These are phyloP conservation scores for Suhomyces panamericanus DNA, from an alignment of 1,139 yeast species.

Conservation along the genomic window DNA sequence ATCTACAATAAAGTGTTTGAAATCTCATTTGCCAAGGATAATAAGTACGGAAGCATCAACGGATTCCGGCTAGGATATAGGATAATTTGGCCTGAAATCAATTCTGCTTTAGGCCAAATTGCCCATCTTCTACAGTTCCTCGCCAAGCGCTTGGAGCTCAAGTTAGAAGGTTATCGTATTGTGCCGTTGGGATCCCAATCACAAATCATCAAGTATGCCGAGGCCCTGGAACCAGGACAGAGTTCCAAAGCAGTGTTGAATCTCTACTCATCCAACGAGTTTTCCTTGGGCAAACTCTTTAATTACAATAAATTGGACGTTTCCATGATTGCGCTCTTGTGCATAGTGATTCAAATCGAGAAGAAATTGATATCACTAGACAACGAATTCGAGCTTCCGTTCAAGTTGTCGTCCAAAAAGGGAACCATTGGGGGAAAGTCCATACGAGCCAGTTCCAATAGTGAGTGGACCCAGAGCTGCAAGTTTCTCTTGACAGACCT, in stretches of 20 bases:
- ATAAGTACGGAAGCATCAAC: constrained; percentile 84
- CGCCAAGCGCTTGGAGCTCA: constrained; percentile 54
- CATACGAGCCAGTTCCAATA: constrained; percentile 69
- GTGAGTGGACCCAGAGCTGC: constrained; percentile 91
- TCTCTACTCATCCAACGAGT: constrained; percentile 64
- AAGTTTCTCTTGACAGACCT: constrained; percentile 73
- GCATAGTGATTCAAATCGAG: constrained; percentile 60
- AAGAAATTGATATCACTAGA: constrained; percentile 49
- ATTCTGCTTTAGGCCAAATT: constrained; percentile 89
- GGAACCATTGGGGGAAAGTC: constrained; percentile 80
- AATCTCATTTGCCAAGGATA: constrained; percentile 66
- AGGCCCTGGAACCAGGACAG: constrained; percentile 7
- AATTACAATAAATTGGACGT: constrained; percentile 71
- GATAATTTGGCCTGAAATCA: constrained; percentile 88
- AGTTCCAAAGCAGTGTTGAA: constrained; percentile 36
- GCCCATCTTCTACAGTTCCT: constrained; percentile 69
- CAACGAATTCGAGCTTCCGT: constrained; percentile 69
- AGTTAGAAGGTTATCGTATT: constrained; percentile 59
- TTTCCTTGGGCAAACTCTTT: constrained; percentile 65
- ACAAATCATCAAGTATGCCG: constrained; percentile 57
- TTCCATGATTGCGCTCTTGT: constrained; percentile 74
- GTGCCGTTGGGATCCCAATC: constrained; percentile 88
- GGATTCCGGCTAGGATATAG: constrained; percentile 74
- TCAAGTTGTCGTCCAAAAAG: constrained; percentile 40
- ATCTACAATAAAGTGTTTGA: constrained; percentile 80